Percentiles rank a stretch among this genome's conserved stretches.
These are phyloP conservation scores for Pythium volutum DNA, from an alignment of 352 stramenopile species.

Conservation along the genomic window DNA sequence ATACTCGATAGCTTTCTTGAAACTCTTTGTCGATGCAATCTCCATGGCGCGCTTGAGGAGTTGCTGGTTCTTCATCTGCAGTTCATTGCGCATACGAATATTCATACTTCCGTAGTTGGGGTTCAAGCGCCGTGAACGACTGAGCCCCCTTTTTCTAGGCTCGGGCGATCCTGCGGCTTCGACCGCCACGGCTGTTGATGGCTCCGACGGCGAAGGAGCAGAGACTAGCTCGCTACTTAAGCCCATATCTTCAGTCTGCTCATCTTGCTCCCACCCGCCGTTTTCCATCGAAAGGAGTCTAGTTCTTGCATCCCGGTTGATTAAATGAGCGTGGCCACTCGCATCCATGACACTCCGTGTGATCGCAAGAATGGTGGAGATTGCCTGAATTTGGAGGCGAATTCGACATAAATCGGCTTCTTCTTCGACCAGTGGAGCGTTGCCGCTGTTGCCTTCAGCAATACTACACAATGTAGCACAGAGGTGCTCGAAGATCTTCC, in stretches of 20 bases:
- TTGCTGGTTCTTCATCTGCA: slow-evolving; percentile 82
- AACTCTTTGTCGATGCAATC: slow-evolving; percentile 71
- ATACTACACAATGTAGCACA: slow-evolving; percentile 72
- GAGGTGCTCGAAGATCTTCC: slow-evolving; percentile 88
- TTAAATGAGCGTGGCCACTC: slow-evolving; percentile 83
- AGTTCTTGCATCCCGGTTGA: slow-evolving; percentile 72
- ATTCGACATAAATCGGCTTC: slow-evolving; percentile 33
- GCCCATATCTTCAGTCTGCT: slow-evolving; percentile 27
- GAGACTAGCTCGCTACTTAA: not conserved
- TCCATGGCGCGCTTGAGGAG: slow-evolving; percentile 78
- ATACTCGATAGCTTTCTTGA: slow-evolving; percentile 87
- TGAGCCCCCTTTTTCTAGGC: not conserved
- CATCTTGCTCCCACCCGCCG: slow-evolving; percentile 83
- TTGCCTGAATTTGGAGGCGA: slow-evolving; percentile 57
- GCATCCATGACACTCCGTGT: slow-evolving; percentile 83
- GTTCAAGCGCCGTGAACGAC: slow-evolving; percentile 6
- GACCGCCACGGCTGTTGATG: not conserved
- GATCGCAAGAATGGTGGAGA: slow-evolving; percentile 74
- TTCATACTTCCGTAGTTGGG: slow-evolving; percentile 51
- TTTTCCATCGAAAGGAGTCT: slow-evolving; percentile 81
- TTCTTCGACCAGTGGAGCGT: slow-evolving; percentile 30
- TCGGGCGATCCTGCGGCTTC: slow-evolving; percentile 6
- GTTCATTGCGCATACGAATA: slow-evolving; percentile 77
- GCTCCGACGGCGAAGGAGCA: not conserved
- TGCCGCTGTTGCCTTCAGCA: slow-evolving; percentile 48